Evolutionary conservation across 78 protist genomes (phyloP).

Genomic region (Chrysochromulina parva): DNA sequence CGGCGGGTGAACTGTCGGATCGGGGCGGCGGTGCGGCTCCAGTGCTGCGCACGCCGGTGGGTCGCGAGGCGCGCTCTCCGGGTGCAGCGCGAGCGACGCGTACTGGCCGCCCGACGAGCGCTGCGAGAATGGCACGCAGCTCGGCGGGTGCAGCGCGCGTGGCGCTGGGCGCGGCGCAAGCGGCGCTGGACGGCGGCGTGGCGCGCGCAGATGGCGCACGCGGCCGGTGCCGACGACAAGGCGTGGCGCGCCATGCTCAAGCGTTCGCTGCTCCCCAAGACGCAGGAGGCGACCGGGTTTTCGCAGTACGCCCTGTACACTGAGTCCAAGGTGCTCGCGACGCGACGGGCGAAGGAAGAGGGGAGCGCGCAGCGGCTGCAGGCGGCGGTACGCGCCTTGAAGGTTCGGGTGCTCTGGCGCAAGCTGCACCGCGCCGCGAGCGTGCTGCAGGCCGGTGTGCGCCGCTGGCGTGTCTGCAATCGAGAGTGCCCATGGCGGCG

Average conservation of each 20-base stretch:
- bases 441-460: neutral
- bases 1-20: neutral
- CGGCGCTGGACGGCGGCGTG: neutral
- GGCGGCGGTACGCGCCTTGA: neutral
- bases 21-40: neutral
- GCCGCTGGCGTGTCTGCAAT: neutral
- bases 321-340: neutral
- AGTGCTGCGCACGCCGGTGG: neutral
- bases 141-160: neutral
- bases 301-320: neutral
- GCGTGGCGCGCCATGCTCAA: neutral
- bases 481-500: neutral
- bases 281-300: neutral
- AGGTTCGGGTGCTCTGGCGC: neutral
- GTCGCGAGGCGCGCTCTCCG: neutral
- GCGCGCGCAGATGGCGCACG: neutral
- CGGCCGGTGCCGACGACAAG: neutral
- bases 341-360: neutral
- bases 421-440: neutral
- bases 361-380: too few species aligned
- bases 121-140: neutral
- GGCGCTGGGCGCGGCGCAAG: neutral
- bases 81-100: neutral
- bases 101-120: neutral
- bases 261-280: neutral